These are phyloP conservation scores for Dittrichia graveolens DNA, from an alignment of 129 eudicot genomes.

Conservation along the genomic window DNA sequence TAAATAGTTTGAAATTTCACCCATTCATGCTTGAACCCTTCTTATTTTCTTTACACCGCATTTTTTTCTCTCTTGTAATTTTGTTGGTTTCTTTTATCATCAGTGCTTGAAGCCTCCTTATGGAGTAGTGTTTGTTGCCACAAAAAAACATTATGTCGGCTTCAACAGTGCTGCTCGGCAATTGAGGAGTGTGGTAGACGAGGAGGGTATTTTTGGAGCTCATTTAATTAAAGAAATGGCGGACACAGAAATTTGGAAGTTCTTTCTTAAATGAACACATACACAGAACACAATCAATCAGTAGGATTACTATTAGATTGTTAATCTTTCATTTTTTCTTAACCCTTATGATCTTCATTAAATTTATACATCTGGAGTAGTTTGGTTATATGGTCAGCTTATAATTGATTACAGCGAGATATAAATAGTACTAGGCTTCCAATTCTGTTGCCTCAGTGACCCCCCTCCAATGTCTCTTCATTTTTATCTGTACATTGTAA, in stretches of 20 bases:
- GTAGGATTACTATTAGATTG: conserved; percentile 28
- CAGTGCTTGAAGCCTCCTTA: conserved; percentile 85
- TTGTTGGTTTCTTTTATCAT: neutral
- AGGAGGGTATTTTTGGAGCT: conserved; percentile 62
- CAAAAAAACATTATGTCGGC: conserved; percentile 68
- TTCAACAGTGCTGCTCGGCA: conserved; percentile 59
- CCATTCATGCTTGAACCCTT: too few relatives aligned
- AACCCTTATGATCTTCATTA: conserved; percentile 12
- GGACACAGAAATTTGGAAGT: conserved; percentile 77
- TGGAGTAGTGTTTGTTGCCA: conserved; percentile 67
- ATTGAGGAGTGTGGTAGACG: conserved; percentile 59
- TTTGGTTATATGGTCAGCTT: conserved; percentile 21
- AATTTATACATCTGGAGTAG: conserved; percentile 13
- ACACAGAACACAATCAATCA: conserved; percentile 14
- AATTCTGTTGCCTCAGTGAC: conserved; percentile 22
- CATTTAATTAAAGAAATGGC: conserved; percentile 60
- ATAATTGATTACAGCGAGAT: conserved; percentile 20
- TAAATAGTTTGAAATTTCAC: neutral
- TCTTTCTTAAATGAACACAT: conserved; percentile 54
- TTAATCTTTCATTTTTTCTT: conserved; percentile 32
- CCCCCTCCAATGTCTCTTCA: conserved; percentile 7
- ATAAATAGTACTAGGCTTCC: conserved; percentile 23
- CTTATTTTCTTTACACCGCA: neutral
- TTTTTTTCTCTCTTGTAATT: conserved; percentile 8
- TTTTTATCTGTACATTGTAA: conserved; percentile 26